phyloP scores from a whole-genome alignment of 1,284 basidiomycete genomes.

The Tilletiopsis washingtonensis region DNA sequence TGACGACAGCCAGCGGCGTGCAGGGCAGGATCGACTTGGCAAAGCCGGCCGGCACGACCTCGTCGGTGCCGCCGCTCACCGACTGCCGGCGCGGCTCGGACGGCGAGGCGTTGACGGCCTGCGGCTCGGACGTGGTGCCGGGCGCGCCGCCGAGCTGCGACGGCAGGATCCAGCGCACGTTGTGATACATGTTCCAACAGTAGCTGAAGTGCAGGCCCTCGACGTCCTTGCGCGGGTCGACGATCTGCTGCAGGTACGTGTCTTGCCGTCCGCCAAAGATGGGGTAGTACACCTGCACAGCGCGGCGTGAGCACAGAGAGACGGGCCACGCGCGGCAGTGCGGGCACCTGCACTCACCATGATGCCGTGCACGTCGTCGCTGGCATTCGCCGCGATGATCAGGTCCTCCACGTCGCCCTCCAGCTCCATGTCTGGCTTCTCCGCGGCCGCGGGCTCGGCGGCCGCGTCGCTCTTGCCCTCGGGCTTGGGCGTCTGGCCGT shows the following conservation, averaged over 20 bases:
- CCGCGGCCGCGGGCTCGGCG: slow-evolving; percentile 66
- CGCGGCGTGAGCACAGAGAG: no score
- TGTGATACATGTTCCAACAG: slow-evolving; percentile 48
- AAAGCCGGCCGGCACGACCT: slow-evolving; percentile 59
- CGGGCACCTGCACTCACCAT: slow-evolving; percentile 59
- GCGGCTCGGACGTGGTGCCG: slow-evolving; percentile 33
- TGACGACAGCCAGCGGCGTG: slow-evolving; percentile 87
- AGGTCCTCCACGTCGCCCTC: slow-evolving; percentile 53
- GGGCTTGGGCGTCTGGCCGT: slow-evolving; percentile 45
- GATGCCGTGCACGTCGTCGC: slow-evolving; percentile 78
- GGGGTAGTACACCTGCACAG: slow-evolving; percentile 43
- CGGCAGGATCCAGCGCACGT: slow-evolving; percentile 44
- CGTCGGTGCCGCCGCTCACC: slow-evolving; percentile 8
- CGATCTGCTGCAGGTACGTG: slow-evolving; percentile 89
- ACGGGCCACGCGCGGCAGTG: not conserved
- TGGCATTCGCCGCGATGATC: slow-evolving; percentile 62
- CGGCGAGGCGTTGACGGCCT: not conserved
- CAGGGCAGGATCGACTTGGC: slow-evolving; percentile 94
- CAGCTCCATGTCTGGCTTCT: slow-evolving; percentile 64
- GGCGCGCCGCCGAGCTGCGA: slow-evolving; percentile 41
- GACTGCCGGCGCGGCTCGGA: not conserved
- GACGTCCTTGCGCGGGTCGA: slow-evolving; percentile 92
- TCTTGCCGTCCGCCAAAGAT: slow-evolving; percentile 59
- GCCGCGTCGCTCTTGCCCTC: slow-evolving; percentile 44
- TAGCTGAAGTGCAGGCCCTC: slow-evolving; percentile 78